These are phyloP conservation scores for Lolium perenne DNA, from an alignment of 176 grass and related monocot species.

Conservation along the genomic window DNA sequence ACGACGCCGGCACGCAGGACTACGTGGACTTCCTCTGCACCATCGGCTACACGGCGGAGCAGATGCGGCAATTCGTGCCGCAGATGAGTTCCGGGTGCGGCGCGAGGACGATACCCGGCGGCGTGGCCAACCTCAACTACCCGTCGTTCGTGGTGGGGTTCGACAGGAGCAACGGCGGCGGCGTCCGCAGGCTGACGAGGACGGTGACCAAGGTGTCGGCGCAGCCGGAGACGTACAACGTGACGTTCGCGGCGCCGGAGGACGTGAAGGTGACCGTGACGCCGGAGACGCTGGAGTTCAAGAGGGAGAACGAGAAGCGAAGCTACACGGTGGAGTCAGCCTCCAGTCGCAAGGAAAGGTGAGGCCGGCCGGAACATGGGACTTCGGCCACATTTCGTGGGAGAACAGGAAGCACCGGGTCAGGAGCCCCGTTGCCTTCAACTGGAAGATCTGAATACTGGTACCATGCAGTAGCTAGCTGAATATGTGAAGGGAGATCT, in stretches of 20 bases:
- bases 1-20: constrained; percentile 35
- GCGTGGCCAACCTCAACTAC: constrained; percentile 53
- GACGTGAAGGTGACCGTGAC: constrained; percentile 44
- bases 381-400: constrained; percentile 44
- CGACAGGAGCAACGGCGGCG: background rate
- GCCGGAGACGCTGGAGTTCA: constrained; percentile 55
- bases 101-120: constrained; percentile 16
- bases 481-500: background rate
- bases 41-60: constrained; percentile 49
- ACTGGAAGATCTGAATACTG: background rate
- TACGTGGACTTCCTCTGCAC: constrained; percentile 49
- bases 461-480: background rate
- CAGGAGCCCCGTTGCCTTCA: constrained; percentile 34
- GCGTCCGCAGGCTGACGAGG: background rate
- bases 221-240: constrained; percentile 40
- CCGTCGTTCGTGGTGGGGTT: constrained; percentile 60
- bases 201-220: constrained; percentile 46
- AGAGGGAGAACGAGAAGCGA: constrained; percentile 17
- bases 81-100: constrained; percentile 9
- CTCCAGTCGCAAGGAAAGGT: background rate
- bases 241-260: constrained; percentile 25
- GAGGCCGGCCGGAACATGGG: background rate
- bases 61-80: constrained; percentile 37
- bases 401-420: constrained; percentile 47
- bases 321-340: constrained; percentile 59